Evolutionary conservation across 768 basidiomycete species (phyloP).

Genomic region (Amanita rimosa): DNA sequence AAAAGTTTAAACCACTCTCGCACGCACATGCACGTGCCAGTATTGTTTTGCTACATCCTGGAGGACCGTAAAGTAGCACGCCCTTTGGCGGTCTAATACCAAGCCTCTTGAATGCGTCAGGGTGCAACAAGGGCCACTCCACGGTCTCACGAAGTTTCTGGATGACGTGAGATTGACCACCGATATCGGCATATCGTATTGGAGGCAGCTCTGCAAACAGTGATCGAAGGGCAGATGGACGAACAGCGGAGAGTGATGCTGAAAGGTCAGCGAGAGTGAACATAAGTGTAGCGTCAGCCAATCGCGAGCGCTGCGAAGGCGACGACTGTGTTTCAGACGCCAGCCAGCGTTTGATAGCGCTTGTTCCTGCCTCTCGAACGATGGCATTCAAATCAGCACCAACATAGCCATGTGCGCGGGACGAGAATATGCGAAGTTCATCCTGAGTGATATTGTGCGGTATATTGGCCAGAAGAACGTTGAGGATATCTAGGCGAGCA

Average conservation of each 20-base stretch:
- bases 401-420: conserved; percentile 89
- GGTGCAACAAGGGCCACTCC: conserved; percentile 90
- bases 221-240: conserved; percentile 91
- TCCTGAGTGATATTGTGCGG: conserved; percentile 58
- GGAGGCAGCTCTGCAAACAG: conserved; percentile 81
- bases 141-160: conserved; percentile 83
- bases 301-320: conserved; percentile 9
- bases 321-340: conserved; percentile 6
- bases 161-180: conserved; percentile 74
- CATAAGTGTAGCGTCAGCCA: conserved; percentile 11
- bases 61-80: conserved; percentile 87
- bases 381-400: conserved; percentile 92
- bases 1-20: conserved; percentile 91
- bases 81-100: conserved; percentile 87
- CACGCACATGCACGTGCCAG: conserved; percentile 86
- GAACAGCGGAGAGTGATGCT: conserved; percentile 62
- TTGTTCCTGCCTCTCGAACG: conserved; percentile 85
- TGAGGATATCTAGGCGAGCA: conserved; percentile 76
- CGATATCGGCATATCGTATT: conserved; percentile 79
- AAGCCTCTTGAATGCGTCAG: conserved; percentile 75
- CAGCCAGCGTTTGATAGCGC: conserved; percentile 81
- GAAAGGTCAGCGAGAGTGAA: conserved; percentile 55
- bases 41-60: conserved; percentile 95
- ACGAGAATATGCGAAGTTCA: conserved; percentile 57
- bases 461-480: conserved; percentile 72